phyloP scores from a whole-genome alignment of 495 filamentous ascomycete genomes.

The Aspergillus biplanus region DNA sequence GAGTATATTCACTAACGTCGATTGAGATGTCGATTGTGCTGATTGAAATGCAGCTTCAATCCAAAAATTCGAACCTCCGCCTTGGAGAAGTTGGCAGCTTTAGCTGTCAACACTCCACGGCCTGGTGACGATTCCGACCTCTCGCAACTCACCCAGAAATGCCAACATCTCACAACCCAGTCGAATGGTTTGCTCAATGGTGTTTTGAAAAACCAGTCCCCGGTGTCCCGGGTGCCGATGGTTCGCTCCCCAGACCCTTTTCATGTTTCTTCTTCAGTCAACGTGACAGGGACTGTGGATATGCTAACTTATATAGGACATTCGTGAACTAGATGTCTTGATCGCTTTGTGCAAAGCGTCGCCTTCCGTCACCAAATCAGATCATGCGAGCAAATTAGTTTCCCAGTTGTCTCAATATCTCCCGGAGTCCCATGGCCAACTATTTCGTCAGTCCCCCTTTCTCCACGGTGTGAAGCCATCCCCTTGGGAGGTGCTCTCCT shows the following conservation, averaged over 20 bases:
- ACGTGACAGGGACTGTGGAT: neutral
- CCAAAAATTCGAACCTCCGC: conserved; percentile 62
- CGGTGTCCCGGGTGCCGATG: conserved; percentile 56
- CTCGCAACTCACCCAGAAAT: conserved; percentile 61
- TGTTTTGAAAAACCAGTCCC: conserved; percentile 39
- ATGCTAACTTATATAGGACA: conserved; percentile 49
- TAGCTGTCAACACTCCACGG: conserved; percentile 58
- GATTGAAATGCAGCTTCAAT: conserved; percentile 33
- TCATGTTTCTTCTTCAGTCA: neutral
- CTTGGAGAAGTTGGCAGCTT: conserved; percentile 69
- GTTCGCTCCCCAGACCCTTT: conserved; percentile 33
- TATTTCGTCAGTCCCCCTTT: conserved; percentile 77
- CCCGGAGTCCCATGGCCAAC: conserved; percentile 76
- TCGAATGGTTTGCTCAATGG: conserved; percentile 45
- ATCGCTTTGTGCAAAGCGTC: conserved; percentile 88
- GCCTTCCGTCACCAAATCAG: conserved; percentile 63
- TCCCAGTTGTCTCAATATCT: conserved; percentile 79
- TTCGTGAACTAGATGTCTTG: conserved; percentile 87
- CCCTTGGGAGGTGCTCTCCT: conserved; percentile 86
- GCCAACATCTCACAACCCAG: conserved; percentile 34
- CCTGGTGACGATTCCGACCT: conserved; percentile 67
- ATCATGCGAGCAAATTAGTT: conserved; percentile 74
- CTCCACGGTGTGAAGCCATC: conserved; percentile 82
- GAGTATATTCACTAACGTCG: neutral
- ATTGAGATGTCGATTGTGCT: conserved; percentile 10